A percentile compares a stretch with the other conserved stretches of the same genome.
phyloP scores from a whole-genome alignment of 352 stramenopile genomes.

The Pythium coloratum region DNA sequence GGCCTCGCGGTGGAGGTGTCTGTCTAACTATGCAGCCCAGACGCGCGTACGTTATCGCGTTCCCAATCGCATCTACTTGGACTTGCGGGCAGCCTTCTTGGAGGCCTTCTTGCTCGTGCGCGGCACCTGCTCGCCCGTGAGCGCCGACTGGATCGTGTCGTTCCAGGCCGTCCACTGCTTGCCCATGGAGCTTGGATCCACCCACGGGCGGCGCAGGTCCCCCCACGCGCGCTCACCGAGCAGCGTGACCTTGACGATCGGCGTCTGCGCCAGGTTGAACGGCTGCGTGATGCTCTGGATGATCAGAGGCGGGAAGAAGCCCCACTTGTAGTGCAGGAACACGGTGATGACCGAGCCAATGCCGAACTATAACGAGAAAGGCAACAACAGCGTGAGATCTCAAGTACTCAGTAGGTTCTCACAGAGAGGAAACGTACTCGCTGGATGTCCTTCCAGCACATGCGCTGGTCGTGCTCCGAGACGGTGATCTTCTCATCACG shows the following conservation, averaged over 20 bases:
- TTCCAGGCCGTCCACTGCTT: constrained; percentile 77
- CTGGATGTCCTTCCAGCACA: constrained; percentile 69
- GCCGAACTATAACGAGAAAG: constrained; percentile 42
- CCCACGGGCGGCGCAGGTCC: constrained; percentile 74
- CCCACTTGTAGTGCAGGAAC: constrained; percentile 78
- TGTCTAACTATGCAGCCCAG: constrained; percentile 7
- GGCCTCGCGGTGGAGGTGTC: not conserved
- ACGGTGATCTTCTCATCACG: constrained; percentile 81
- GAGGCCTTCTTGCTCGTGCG: constrained; percentile 66
- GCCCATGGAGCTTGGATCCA: constrained; percentile 61
- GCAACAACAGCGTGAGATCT: not conserved
- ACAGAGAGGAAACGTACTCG: constrained; percentile 39
- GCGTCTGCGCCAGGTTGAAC: constrained; percentile 66
- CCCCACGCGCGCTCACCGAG: constrained; percentile 69
- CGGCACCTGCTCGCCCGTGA: constrained; percentile 49
- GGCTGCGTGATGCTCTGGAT: constrained; percentile 82
- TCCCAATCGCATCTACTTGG: constrained; percentile 34
- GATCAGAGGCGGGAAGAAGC: constrained; percentile 79
- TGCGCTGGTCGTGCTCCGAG: constrained; percentile 78
- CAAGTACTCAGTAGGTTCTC: not conserved
- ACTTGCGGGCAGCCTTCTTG: constrained; percentile 66
- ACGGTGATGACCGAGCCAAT: constrained; percentile 64
- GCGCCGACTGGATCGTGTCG: constrained; percentile 70
- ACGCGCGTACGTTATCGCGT: not conserved
- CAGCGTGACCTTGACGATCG: constrained; percentile 67